Evolutionary conservation across 768 basidiomycete genomes (phyloP).

Genomic region (Obba rivulosa): DNA sequence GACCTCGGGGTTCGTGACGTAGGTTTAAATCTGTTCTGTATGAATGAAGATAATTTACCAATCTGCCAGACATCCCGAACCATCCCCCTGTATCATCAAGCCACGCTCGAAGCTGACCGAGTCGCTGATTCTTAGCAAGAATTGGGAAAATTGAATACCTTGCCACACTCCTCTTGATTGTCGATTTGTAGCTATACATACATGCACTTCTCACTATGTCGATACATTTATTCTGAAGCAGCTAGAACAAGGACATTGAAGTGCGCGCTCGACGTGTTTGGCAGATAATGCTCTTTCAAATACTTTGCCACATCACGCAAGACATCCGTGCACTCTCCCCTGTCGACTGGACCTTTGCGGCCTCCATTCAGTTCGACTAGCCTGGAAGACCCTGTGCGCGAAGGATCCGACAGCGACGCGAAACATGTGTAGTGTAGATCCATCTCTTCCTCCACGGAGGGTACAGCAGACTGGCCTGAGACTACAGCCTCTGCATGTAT

Average conservation of each 20-base stretch:
- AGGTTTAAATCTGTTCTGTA: no score
- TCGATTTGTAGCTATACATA: no score
- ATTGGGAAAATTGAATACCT: no score
- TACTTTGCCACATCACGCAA: slow-evolving; percentile 66
- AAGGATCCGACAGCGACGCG: slow-evolving; percentile 54
- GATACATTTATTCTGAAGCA: slow-evolving; percentile 5
- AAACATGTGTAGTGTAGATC: slow-evolving; percentile 88
- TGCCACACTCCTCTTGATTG: no score
- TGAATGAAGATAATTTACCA: no score
- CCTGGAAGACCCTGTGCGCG: slow-evolving; percentile 33
- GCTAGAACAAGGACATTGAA: slow-evolving; percentile 67
- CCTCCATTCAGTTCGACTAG: slow-evolving; percentile 85
- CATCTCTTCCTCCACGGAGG: slow-evolving; percentile 53
- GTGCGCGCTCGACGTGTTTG: slow-evolving; percentile 43
- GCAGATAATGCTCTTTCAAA: slow-evolving; percentile 56
- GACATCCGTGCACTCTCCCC: slow-evolving; percentile 57
- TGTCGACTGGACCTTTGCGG: slow-evolving; percentile 74
- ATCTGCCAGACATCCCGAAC: slow-evolving; percentile 9
- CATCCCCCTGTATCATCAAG: slow-evolving; percentile 11
- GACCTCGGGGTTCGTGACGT: slow-evolving; percentile 17
- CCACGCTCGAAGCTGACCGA: slow-evolving; percentile 14
- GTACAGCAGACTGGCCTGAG: slow-evolving; percentile 63
- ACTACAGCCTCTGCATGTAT: slow-evolving; percentile 72
- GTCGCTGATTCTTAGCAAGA: slow-evolving; percentile 3
- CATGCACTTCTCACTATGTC: no score